A percentile compares a stretch with the other conserved stretches of the same genome.
These are phyloP conservation scores for Paraphaeosphaeria minitans DNA, from an alignment of 2,329 filamentous ascomycete genomes.

Conservation along the genomic window DNA sequence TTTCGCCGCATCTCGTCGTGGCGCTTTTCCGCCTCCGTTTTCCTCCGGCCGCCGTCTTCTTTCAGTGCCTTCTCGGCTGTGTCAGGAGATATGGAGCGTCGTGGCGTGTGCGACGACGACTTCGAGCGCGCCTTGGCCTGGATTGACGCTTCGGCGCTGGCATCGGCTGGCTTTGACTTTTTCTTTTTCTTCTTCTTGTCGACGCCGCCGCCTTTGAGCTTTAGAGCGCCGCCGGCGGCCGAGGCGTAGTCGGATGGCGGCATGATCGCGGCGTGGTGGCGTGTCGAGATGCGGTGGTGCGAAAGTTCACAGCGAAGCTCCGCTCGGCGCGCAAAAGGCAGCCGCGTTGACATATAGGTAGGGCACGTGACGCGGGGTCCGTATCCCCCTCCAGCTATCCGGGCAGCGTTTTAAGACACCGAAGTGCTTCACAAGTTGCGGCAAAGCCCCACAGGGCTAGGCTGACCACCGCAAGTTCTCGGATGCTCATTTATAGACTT, in stretches of 20 bases:
- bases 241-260: slow-evolving; percentile 75
- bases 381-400: not conserved
- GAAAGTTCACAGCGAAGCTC: slow-evolving; percentile 1
- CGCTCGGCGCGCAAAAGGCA: not conserved
- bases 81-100: slow-evolving; percentile 43
- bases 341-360: too few species aligned
- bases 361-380: slow-evolving; percentile 1
- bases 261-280: slow-evolving; percentile 55
- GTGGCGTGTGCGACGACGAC: slow-evolving; percentile 31
- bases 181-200: slow-evolving; percentile 68
- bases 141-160: slow-evolving; percentile 24
- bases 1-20: slow-evolving; percentile 83
- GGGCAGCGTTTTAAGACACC: not conserved
- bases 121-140: slow-evolving; percentile 21
- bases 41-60: slow-evolving; percentile 51
- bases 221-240: slow-evolving; percentile 74
- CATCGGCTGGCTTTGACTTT: slow-evolving; percentile 40
- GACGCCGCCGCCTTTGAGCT: slow-evolving; percentile 75
- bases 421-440: not conserved
- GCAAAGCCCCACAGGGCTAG: not conserved
- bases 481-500: not conserved
- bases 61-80: slow-evolving; percentile 32
- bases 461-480: not conserved
- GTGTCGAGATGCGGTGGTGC: slow-evolving; percentile 9
- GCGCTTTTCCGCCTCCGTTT: slow-evolving; percentile 83